A percentile compares a stretch with the other conserved stretches of the same genome.
Conservation (phyloP, 2,329 filamentous ascomycete species). For the Fusarium secorum region DNA sequence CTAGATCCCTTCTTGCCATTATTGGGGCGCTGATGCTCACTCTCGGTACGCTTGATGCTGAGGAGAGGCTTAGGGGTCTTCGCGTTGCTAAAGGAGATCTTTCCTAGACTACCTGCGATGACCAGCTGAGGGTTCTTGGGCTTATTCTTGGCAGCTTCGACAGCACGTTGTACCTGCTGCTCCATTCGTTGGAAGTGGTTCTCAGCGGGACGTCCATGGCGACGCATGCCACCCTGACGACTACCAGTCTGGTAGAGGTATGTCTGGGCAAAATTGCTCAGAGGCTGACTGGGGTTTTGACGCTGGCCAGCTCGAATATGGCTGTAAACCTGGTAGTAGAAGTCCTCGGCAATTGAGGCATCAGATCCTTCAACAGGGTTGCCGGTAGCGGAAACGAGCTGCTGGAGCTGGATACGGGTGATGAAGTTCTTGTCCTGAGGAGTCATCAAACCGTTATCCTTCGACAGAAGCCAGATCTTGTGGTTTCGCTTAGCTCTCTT, state of each 20-base stretch:
- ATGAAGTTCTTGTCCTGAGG: conserved; percentile 99
- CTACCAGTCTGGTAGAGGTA: conserved; percentile 96
- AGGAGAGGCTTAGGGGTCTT: conserved; percentile 95
- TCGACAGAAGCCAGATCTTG: conserved; percentile 93
- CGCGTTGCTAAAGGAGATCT: conserved; percentile 98
- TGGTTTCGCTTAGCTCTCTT: conserved; percentile 97
- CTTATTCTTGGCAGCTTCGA: conserved; percentile 96
- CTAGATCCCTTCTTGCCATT: conserved; percentile 59
- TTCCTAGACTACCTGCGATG: conserved; percentile 93
- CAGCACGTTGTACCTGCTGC: conserved; percentile 95
- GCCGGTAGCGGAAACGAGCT: conserved; percentile 90
- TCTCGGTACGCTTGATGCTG: conserved; percentile 90
- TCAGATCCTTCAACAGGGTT: conserved; percentile 85
- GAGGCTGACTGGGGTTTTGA: conserved; percentile 89
- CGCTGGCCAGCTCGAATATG: conserved; percentile 90
- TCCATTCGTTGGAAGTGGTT: conserved; percentile 99
- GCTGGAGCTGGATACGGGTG: conserved; percentile 95
- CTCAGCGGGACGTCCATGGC: conserved; percentile 83
- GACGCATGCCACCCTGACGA: conserved; percentile 75
- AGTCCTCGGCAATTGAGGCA: conserved; percentile 86
- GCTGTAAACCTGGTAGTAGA: conserved; percentile 97
- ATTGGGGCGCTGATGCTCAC: conserved; percentile 62
- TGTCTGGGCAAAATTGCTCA: conserved; percentile 96
- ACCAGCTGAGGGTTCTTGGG: conserved; percentile 98
- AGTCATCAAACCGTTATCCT: conserved; percentile 97